phyloP scores from a whole-genome alignment of 768 basidiomycete species.

The Lactarius psammicola region DNA sequence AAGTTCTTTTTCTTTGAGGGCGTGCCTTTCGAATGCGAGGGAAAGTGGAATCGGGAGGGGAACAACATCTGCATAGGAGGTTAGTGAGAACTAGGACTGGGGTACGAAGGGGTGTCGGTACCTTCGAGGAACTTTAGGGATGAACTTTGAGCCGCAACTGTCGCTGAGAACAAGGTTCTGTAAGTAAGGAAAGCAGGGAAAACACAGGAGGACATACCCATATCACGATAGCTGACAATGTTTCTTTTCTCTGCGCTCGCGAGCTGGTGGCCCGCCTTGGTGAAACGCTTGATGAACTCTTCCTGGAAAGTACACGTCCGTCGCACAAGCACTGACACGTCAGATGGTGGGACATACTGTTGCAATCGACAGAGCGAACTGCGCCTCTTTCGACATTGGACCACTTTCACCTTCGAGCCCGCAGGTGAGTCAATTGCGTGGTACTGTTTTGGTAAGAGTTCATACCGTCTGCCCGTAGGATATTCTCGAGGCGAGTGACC shows the following conservation, averaged over 20 bases:
- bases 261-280: constrained; percentile 23
- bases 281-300: constrained; percentile 29
- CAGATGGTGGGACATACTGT: constrained; percentile 20
- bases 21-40: constrained; percentile 22
- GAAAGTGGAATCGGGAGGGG: constrained; percentile 26
- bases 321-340: constrained; percentile 15
- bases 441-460: not conserved
- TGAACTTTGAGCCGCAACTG: constrained; percentile 13
- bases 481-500: constrained; percentile 27
- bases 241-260: constrained; percentile 21
- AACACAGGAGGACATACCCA: constrained; percentile 22
- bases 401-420: constrained; percentile 25
- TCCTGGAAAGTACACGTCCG: constrained; percentile 25
- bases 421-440: not conserved
- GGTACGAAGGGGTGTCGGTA: not conserved
- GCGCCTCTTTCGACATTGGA: constrained; percentile 30
- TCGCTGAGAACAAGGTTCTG: constrained; percentile 5
- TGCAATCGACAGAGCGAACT: constrained; percentile 27
- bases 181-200: not conserved
- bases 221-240: constrained; percentile 27
- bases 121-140: constrained; percentile 28
- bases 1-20: constrained; percentile 26
- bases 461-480: constrained; percentile 29
- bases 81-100: not conserved
- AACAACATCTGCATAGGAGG: constrained; percentile 19